Percentiles rank a stretch among this genome's conserved stretches.
These are phyloP conservation scores for Rhodotorula sphaerocarpa DNA, from an alignment of 768 basidiomycete species.

Conservation along the genomic window DNA sequence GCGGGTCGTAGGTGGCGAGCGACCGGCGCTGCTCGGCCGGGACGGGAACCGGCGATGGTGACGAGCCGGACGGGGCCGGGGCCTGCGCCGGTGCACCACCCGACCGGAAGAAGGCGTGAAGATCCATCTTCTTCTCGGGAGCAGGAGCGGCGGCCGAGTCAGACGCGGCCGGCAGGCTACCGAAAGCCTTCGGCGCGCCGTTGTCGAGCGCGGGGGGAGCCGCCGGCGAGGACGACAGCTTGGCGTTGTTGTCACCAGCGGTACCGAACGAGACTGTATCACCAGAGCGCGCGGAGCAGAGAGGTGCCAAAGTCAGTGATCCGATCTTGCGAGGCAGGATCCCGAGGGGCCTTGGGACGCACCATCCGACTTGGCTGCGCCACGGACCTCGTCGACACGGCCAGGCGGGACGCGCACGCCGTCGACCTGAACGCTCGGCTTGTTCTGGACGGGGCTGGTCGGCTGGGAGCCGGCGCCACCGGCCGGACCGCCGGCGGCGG, in stretches of 20 bases:
- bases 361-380: constrained; percentile 25
- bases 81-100: neutral
- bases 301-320: neutral
- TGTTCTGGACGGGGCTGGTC: constrained; percentile 14
- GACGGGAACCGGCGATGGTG: neutral
- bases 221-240: constrained; percentile 33
- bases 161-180: constrained; percentile 18
- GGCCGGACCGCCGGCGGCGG: constrained; percentile 8
- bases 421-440: constrained; percentile 31
- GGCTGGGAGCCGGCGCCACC: constrained; percentile 1
- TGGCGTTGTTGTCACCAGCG: constrained; percentile 32
- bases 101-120: constrained; percentile 36
- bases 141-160: constrained; percentile 8
- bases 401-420: constrained; percentile 25
- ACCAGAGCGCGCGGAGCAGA: neutral
- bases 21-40: constrained; percentile 22
- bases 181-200: constrained; percentile 23
- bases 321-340: too few relatives aligned
- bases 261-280: constrained; percentile 31
- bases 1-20: constrained; percentile 26
- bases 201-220: constrained; percentile 26
- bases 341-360: neutral
- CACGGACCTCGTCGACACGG: constrained; percentile 22
- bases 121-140: constrained; percentile 22
- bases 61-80: constrained; percentile 9